Base-by-base conservation (phyloP, 768 basidiomycete genomes). In the Dioszegia aurantiaca region DNA sequence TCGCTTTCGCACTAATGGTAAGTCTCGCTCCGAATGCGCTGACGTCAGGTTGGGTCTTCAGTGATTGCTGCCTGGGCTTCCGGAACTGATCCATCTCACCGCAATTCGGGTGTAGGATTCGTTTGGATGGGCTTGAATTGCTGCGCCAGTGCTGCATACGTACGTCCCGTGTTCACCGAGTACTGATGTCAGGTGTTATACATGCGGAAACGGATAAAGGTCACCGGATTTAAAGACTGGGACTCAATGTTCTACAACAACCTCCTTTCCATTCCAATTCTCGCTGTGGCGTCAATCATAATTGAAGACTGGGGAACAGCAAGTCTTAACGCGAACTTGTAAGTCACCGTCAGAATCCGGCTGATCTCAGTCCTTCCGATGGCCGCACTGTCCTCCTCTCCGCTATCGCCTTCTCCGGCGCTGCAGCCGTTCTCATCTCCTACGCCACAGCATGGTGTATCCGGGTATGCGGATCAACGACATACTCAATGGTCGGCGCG, bases 171-270 rank as follows among this genome's bases (percentile, higher is more conserved):
- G 17, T 37, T 19, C 1, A 1, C 39, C 28, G 24, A 57, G 31
- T n/a, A n/a, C 51, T 40, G 11, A 27, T n/a, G 2, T 2, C 23
- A 94, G 91, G 90, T 95, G 41, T 82, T 99, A 51, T 82, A 89
- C 41, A 98, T 98, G 95, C 85, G 95, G 56, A 97, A 94, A 76
- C 83, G 87, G 60, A 98, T 99, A 81, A 97, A 97, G 80, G 74
- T 81, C 41, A 97, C 91, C 21, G 90, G 90, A n/a, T 97, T 98
- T 79, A 86, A 91, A 52, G 94, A 99, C 71, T 95, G 92, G 93
- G 94, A 97, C 72, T 87, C 93, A 14, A 97, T 97, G 92, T 94
- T 90, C 79, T 98, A 98, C 81, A 95, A 94, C 80, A 99, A 98
- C 76, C 76, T 97, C 44, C 80, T 98, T 53, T 94, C 90, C 27